Evolutionary conservation across 225 moss, liverwort and hornwort species (phyloP), one percentile per base, ranked within the genome.

Genomic region (Sphagnum contortum): DNA sequence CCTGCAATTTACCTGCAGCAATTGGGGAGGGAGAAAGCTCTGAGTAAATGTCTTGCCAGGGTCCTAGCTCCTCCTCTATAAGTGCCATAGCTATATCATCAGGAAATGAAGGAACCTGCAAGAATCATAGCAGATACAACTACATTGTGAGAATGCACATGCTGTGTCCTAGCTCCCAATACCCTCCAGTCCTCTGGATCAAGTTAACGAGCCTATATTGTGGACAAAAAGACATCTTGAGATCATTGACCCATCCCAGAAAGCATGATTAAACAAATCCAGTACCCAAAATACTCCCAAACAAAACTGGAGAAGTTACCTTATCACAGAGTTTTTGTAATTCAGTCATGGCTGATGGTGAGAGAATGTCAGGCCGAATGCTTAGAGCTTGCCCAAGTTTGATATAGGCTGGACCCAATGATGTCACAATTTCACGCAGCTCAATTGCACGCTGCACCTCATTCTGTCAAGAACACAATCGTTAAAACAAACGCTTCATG

Each of bases 241-340:
- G 29, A 29, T 29, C 29, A 29, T 29, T 29, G 29, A 29, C 29
- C 29, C 29, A 29, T 29, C 29, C 29, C 0, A 29, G 29, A 29
- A 29, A 0, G 29, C 29, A 29, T 29, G 29, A 29, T 29, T 29
- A 29, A 29, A 29, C 29, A 29, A 29, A 29, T 29, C 29, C 29
- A 29, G 1, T 29, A 29, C 29, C 29, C 29, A 29, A 29, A 29
- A 29, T 29, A 29, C 29, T 29, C 29, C 29, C 29, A 29, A 29
- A 29, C 29, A 29, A 29, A 29, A 29, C 29, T 29, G 29, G 29
- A 29, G 29, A 29, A 29, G 29, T 29, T 66, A 96, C 96, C 93
- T 98, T 98, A 60, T 93, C 98, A 70, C 98, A 98, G n/a, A 98
- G 98, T 84, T 98, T 98, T 76, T 98, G 98, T 59, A 98, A 78